Conservation (phyloP, 768 basidiomycete species). For the Tulasnella calospora region DNA sequence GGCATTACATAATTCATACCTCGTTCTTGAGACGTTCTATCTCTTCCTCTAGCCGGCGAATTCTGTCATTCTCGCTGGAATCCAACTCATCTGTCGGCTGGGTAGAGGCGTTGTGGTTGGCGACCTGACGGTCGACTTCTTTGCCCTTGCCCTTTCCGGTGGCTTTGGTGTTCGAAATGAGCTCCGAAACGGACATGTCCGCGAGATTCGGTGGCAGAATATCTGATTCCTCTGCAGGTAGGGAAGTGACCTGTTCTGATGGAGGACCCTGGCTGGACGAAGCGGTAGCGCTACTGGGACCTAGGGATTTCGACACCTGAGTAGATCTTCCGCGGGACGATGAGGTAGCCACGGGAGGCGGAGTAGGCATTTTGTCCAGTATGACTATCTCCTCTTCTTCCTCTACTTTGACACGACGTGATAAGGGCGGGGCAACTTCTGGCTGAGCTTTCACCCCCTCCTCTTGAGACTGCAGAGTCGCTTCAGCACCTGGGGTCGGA, state of each 20-base stretch:
- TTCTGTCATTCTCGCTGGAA: not conserved
- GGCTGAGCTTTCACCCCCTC: not conserved
- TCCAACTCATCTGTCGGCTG: not conserved
- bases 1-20: not conserved
- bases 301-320: not conserved
- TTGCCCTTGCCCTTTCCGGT: slow-evolving; percentile 20
- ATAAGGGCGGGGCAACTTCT: not conserved
- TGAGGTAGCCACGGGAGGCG: not conserved
- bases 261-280: not conserved
- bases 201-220: not conserved
- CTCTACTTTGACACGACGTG: slow-evolving; percentile 3
- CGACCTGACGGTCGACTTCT: not conserved
- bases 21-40: slow-evolving; percentile 18
- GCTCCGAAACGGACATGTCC: not conserved
- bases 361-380: slow-evolving; percentile 14
- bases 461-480: not conserved
- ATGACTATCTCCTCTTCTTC: slow-evolving; percentile 22
- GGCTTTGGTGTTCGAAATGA: not conserved
- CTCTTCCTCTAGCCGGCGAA: slow-evolving; percentile 19
- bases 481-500: not conserved
- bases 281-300: not conserved
- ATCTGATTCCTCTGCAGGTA: not conserved
- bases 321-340: not conserved
- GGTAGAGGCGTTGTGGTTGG: not conserved
- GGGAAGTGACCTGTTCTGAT: too few relatives aligned